A percentile compares a stretch with the other conserved stretches of the same genome.
Conservation (phyloP, 805 yeast species). For the Candida bentonensis region DNA sequence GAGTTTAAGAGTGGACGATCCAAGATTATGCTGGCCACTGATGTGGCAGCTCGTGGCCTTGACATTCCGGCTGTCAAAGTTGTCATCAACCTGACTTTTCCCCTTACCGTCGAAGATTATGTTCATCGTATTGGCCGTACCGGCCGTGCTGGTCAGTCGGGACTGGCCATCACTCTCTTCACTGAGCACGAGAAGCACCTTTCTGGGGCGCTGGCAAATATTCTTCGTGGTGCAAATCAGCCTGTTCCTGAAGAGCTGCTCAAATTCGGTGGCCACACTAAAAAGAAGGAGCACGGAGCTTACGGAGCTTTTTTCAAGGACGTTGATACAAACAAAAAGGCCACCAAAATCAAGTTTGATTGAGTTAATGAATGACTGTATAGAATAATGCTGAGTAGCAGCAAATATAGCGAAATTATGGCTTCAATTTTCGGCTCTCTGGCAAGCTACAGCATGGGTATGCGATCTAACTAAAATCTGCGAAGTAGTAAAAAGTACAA, state of each 20-base stretch:
- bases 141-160: slow-evolving; percentile 93
- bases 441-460: no score
- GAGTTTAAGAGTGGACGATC: slow-evolving; percentile 72
- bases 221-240: slow-evolving; percentile 86
- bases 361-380: slow-evolving; percentile 11
- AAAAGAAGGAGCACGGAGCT: slow-evolving; percentile 94
- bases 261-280: slow-evolving; percentile 95
- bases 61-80: slow-evolving; percentile 96
- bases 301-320: slow-evolving; percentile 96
- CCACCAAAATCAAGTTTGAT: slow-evolving; percentile 81
- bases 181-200: slow-evolving; percentile 95
- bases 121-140: slow-evolving; percentile 97
- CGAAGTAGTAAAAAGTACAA: no score
- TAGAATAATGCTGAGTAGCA: neutral
- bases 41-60: slow-evolving; percentile 95
- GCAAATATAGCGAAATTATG: neutral
- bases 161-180: slow-evolving; percentile 88
- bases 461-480: no score
- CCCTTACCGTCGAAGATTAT: slow-evolving; percentile 90
- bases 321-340: slow-evolving; percentile 67
- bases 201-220: slow-evolving; percentile 86
- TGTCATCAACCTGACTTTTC: slow-evolving; percentile 90
- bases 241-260: slow-evolving; percentile 88
- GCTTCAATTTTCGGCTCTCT: no score
- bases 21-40: slow-evolving; percentile 80